Base-by-base conservation (phyloP, 2,329 filamentous ascomycete genomes). In the Corinectria fuckeliana region DNA sequence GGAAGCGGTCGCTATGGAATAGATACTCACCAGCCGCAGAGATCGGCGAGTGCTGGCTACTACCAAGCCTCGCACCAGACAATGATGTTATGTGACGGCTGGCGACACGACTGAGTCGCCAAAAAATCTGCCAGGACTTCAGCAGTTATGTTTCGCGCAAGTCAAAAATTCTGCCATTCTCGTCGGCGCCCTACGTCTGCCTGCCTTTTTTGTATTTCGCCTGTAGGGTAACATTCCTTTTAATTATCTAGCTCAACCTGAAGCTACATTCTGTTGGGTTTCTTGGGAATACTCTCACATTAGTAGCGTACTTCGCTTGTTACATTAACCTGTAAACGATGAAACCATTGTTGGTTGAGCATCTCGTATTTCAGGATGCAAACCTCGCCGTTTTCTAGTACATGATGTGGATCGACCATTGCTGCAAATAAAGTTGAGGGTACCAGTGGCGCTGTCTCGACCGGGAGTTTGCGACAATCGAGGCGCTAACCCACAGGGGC, bases 401-500 rank as follows among this genome's bases (percentile, higher is more conserved):
- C 6, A n/a, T 36, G 32, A 16, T 36, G 16, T n/a, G n/a, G 32
- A 9, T 18, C n/a, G 10, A 18, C n/a, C 3, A 9, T 18, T 3
- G 7, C 32, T 18, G 32, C 32, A n/a, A 36, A 36, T n/a, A 6
- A 34, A n/a, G 32, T 36, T 18, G 32, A 16, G 28, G 18, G 18
- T 34, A n/a, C n/a, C n/a, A n/a, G n/a, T 44, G 50, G 39, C 23
- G 30, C 16, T 38, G 38, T 28, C 51, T 49, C 51, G 38, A 47
- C 42, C n/a, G n/a, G n/a, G n/a, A n/a, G n/a, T 18, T 50, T 18
- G 4, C 23, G 30, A 36, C n/a, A 20, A 28, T 38, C 30, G 30
- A 16, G 2, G 23, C 58, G 61, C 73, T 75, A 76, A 62, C 25
- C 73, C 63, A 2, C 16, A 70, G 50, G 5, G 9, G 58, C 74